phyloP scores from a whole-genome alignment of 176 grass and related monocot genomes.

The Aegilops bicornis region DNA sequence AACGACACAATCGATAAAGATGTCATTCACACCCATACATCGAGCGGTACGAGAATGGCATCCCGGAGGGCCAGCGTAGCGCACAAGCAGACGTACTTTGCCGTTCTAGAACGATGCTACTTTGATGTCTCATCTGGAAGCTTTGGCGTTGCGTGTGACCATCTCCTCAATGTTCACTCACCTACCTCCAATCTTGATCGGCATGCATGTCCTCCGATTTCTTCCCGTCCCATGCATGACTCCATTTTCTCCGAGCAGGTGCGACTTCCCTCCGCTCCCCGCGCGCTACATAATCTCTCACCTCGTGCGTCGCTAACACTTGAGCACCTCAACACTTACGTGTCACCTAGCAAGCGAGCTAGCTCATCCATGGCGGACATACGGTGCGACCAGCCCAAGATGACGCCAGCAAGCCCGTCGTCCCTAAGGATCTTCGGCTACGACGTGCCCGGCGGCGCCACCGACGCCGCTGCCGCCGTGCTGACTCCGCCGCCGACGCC shows the following conservation, averaged over 20 bases:
- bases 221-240: neutral
- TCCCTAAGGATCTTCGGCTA: constrained; percentile 26
- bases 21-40: neutral
- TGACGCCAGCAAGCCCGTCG: neutral
- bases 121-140: neutral
- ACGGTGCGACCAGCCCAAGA: constrained; percentile 37
- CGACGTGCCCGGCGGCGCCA: neutral
- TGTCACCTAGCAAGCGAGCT: neutral
- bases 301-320: neutral
- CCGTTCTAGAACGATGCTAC: constrained; percentile 25
- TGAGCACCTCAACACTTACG: neutral
- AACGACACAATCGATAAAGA: neutral
- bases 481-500: neutral
- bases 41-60: constrained; percentile 5
- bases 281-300: constrained; percentile 19
- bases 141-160: constrained; percentile 18
- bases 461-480: neutral
- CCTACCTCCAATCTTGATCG: constrained; percentile 22
- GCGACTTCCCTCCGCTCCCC: neutral
- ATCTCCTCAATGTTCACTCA: constrained; percentile 2
- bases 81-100: constrained; percentile 9
- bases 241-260: constrained; percentile 35
- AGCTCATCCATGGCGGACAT: constrained; percentile 41
- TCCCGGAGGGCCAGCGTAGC: neutral
- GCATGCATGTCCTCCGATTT: neutral